Evolutionary conservation across 805 yeast species (phyloP).

Genomic region (Vanderwaltozyma yarrowii): DNA sequence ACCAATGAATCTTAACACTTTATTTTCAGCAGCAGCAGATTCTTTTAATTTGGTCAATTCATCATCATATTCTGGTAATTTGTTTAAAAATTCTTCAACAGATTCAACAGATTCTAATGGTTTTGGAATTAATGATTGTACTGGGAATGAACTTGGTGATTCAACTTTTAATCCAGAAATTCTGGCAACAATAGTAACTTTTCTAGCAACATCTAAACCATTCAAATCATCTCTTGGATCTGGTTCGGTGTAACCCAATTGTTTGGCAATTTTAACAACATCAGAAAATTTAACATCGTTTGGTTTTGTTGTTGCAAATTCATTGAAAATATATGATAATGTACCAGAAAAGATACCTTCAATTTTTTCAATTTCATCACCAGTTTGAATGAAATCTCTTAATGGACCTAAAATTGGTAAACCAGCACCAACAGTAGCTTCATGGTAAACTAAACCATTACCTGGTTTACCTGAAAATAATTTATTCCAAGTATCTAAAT

Average conservation of each 20-base stretch:
- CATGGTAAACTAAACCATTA: conserved; percentile 79
- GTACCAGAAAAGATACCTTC: conserved; percentile 98
- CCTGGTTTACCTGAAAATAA: conserved; percentile 52
- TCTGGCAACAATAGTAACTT: conserved; percentile 92
- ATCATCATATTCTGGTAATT: conserved; percentile 73
- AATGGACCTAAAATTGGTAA: conserved; percentile 85
- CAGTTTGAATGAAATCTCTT: conserved; percentile 82
- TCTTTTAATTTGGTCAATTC: conserved; percentile 69
- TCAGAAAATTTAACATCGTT: conserved; percentile 72
- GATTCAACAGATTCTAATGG: conserved; percentile 64
- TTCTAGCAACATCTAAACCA: conserved; percentile 97
- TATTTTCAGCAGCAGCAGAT: conserved; percentile 70
- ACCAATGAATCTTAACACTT: conserved; percentile 92
- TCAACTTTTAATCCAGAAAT: conserved; percentile 76
- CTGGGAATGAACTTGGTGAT: conserved; percentile 88
- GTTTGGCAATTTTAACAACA: conserved; percentile 78
- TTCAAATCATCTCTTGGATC: conserved; percentile 98
- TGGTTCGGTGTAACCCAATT: conserved; percentile 94
- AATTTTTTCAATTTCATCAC: conserved; percentile 82
- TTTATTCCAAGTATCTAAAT: conserved; percentile 61
- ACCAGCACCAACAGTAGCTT: conserved; percentile 98
- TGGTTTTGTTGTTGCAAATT: conserved; percentile 63
- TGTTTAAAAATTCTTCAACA: conserved; percentile 68
- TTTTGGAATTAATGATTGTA: conserved; percentile 85
- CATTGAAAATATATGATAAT: conserved; percentile 88